Conservation (phyloP, 1,284 basidiomycete species). For the Ustilago nuda region DNA sequence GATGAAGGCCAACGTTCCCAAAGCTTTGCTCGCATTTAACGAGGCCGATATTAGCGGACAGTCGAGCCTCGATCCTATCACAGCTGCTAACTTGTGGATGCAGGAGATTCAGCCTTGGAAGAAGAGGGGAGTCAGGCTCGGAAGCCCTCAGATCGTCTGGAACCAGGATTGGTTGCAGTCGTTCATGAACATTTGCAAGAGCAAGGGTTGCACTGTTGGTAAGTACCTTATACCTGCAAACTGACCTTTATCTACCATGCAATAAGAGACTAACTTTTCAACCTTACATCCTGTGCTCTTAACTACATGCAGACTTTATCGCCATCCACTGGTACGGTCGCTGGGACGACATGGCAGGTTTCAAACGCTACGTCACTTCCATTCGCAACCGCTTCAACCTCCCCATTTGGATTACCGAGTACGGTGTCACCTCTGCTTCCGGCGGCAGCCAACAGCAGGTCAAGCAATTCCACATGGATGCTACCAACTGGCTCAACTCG, state of each 20-base stretch:
- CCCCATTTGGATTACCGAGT: conserved; percentile 68
- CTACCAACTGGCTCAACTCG: conserved; percentile 52
- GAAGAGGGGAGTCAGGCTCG: conserved; percentile 56
- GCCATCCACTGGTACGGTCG: conserved; percentile 68
- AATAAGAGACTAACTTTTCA: conserved; percentile 24
- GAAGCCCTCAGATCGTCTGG: conserved; percentile 63
- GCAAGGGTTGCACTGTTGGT: conserved; percentile 55
- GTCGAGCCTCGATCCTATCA: conserved; percentile 49
- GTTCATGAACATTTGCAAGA: conserved; percentile 58
- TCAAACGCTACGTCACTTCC: conserved; percentile 54
- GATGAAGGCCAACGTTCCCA: conserved; percentile 48
- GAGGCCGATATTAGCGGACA: conserved; percentile 64
- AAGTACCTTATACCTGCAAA: not conserved
- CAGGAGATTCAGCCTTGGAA: conserved; percentile 62
- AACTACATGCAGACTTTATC: conserved; percentile 51
- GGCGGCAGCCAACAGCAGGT: conserved; percentile 50
- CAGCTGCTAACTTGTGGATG: conserved; percentile 54
- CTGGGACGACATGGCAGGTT: conserved; percentile 42
- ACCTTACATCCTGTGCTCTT: conserved; percentile 5
- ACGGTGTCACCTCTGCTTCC: conserved; percentile 59
- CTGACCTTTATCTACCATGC: conserved; percentile 1
- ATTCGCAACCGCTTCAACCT: conserved; percentile 47
- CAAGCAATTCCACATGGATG: conserved; percentile 58
- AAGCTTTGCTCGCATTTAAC: conserved; percentile 60
- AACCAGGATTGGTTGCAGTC: conserved; percentile 57